Evolutionary conservation across 306 rosid genomes (phyloP).

Genomic region (Heteromeles arbutifolia): DNA sequence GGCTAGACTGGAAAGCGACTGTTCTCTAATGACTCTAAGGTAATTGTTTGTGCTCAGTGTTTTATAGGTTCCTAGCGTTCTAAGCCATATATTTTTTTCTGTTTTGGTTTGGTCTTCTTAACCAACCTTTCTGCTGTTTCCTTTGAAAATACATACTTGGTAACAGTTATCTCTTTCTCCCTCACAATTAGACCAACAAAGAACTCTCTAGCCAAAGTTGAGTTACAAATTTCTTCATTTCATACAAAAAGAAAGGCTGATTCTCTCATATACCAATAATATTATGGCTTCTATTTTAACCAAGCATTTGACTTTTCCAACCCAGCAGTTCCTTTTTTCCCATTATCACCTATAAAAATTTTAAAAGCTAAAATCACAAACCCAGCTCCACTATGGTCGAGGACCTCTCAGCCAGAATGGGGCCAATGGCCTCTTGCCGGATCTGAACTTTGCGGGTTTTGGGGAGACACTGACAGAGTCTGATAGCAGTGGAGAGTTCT

Average conservation of each 20-base stretch:
- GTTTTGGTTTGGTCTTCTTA: too few species aligned
- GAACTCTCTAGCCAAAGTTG: neutral
- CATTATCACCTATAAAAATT: neutral
- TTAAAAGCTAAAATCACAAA: neutral
- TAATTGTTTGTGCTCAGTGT: too few species aligned
- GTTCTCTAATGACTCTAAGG: too few species aligned
- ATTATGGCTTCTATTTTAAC: neutral
- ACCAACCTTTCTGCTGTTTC: too few species aligned
- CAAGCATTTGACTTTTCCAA: neutral
- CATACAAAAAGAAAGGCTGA: neutral
- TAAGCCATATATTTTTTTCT: too few species aligned
- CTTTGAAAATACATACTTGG: neutral
- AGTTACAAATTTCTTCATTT: neutral
- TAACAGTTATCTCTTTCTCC: neutral
- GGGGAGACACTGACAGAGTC: neutral
- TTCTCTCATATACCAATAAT: too few species aligned
- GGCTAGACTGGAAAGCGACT: too few species aligned
- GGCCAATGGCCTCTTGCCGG: neutral
- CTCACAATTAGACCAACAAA: neutral
- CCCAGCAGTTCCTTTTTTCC: neutral
- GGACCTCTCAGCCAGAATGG: neutral
- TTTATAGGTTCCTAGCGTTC: too few species aligned
- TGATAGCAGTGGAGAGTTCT: neutral
- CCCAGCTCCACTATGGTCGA: neutral
- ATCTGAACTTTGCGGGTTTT: neutral